phyloP scores from a whole-genome alignment of 768 basidiomycete genomes.

The Trametes villosa region DNA sequence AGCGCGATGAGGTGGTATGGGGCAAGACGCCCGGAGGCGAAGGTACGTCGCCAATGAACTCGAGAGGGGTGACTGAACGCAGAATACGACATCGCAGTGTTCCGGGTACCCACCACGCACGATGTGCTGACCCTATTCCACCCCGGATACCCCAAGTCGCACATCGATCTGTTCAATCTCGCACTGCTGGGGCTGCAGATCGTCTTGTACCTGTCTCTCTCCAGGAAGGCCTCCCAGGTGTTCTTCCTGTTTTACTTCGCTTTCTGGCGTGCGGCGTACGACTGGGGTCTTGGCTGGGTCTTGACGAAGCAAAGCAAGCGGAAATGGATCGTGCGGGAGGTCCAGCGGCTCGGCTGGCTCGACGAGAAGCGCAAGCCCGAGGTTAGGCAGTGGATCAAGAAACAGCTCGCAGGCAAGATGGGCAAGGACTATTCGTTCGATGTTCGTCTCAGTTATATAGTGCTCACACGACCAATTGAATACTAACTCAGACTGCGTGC shows the following conservation, averaged over 20 bases:
- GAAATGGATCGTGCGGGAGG: conserved; percentile 87
- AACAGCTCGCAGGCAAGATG: conserved; percentile 90
- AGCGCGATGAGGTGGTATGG: conserved; percentile 73
- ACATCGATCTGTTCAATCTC: conserved; percentile 87
- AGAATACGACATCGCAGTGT: conserved; percentile 57
- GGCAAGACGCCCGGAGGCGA: conserved; percentile 84
- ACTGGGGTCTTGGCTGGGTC: conserved; percentile 92
- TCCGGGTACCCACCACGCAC: conserved; percentile 90
- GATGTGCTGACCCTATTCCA: conserved; percentile 88
- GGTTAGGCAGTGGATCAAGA: conserved; percentile 81
- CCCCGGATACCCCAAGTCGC: conserved; percentile 83
- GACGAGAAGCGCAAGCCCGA: conserved; percentile 66
- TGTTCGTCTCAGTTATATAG: conserved; percentile 47
- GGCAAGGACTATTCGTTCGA: conserved; percentile 93
- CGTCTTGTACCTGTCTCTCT: conserved; percentile 68
- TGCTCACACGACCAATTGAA: conserved; percentile 15
- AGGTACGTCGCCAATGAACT: conserved; percentile 50
- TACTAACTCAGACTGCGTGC: conserved; percentile 1
- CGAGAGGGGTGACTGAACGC: not conserved
- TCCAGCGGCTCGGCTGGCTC: conserved; percentile 87
- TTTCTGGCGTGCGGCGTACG: conserved; percentile 92
- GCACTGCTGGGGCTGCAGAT: conserved; percentile 78
- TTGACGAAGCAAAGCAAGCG: conserved; percentile 95
- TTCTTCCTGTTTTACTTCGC: conserved; percentile 92
- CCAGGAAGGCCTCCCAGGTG: conserved; percentile 53